These are phyloP conservation scores for Penicillium canariense DNA, from an alignment of 495 filamentous ascomycete species.

Conservation along the genomic window DNA sequence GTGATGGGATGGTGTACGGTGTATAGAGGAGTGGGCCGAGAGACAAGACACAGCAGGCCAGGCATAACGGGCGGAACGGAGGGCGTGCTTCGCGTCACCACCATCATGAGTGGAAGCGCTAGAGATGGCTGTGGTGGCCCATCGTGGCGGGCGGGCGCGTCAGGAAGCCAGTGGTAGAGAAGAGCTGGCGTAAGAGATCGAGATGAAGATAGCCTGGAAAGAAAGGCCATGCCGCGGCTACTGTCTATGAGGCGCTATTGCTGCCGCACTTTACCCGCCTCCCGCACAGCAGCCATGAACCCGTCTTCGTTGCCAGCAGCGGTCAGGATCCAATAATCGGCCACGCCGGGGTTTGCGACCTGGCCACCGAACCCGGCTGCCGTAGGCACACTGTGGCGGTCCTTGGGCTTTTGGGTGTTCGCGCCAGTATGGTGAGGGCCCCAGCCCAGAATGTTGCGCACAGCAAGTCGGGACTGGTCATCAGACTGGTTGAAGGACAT, in stretches of 20 bases:
- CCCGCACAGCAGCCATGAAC: slow-evolving; percentile 67
- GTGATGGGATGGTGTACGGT: slow-evolving; percentile 1
- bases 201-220: not conserved
- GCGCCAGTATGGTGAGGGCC: slow-evolving; percentile 38
- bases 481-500: slow-evolving; percentile 54
- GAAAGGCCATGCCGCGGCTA: not conserved
- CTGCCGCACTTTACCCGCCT: slow-evolving; percentile 62
- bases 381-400: slow-evolving; percentile 43
- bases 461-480: slow-evolving; percentile 33
- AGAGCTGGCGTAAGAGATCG: not conserved
- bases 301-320: slow-evolving; percentile 58
- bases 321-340: slow-evolving; percentile 45
- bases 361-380: slow-evolving; percentile 43
- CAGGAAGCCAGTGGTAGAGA: not conserved
- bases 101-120: slow-evolving; percentile 15
- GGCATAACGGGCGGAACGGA: not conserved
- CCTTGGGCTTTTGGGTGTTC: slow-evolving; percentile 31
- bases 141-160: not conserved
- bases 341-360: slow-evolving; percentile 35
- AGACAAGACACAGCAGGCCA: slow-evolving; percentile 11
- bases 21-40: slow-evolving; percentile 3
- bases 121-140: not conserved
- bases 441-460: slow-evolving; percentile 54
- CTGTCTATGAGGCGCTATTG: not conserved
- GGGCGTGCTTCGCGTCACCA: slow-evolving; percentile 1